Evolutionary conservation across 192 early-diverging fungal species (phyloP).

Genomic region (Diversispora eburnea): DNA sequence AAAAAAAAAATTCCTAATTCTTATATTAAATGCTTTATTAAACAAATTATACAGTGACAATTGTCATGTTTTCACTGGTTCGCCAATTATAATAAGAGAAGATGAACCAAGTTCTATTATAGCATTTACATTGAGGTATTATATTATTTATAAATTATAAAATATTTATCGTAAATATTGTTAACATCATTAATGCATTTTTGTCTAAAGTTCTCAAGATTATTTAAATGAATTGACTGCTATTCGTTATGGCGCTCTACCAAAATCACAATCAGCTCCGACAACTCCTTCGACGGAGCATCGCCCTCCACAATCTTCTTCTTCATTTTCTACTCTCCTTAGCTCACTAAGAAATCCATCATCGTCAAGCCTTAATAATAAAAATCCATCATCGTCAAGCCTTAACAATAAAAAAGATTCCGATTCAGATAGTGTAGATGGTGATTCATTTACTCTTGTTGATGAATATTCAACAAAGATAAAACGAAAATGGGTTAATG

Average conservation of each 20-base stretch:
- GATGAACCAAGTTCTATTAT: slow-evolving; percentile 90
- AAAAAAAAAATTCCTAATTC: too few species aligned
- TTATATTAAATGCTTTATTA: too few species aligned
- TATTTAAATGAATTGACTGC: slow-evolving; percentile 38
- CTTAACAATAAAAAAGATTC: not conserved
- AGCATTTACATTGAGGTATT: slow-evolving; percentile 72
- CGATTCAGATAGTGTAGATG: not conserved
- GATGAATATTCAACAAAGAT: not conserved
- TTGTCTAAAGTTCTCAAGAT: slow-evolving; percentile 42
- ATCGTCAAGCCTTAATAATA: not conserved
- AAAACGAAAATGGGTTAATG: not conserved
- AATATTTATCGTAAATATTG: not conserved
- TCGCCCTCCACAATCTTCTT: not conserved
- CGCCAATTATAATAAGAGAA: slow-evolving; percentile 79
- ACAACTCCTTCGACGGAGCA: not conserved
- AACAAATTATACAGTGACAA: not conserved
- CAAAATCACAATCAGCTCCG: slow-evolving; percentile 1
- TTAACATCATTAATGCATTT: slow-evolving; percentile 11
- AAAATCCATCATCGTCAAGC: not conserved
- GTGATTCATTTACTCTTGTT: not conserved
- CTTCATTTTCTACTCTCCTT: slow-evolving; percentile 3
- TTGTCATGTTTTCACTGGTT: slow-evolving; percentile 76
- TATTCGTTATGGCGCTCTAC: slow-evolving; percentile 15
- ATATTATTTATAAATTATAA: not conserved
- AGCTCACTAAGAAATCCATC: not conserved